Conservation (phyloP, 129 eudicot genomes). For the Smallanthus sonchifolius region DNA sequence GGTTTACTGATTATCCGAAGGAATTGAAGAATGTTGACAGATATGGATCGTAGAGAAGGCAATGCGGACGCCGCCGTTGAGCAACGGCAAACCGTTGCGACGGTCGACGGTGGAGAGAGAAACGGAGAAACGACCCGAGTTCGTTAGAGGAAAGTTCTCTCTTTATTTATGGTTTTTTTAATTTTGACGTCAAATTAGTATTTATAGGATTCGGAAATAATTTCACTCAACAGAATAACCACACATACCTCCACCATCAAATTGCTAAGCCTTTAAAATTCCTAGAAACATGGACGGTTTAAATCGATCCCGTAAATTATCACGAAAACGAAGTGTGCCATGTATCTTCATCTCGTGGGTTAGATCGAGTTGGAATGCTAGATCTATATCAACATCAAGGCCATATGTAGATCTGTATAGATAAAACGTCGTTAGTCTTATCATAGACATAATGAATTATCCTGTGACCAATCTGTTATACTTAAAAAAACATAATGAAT, state of each 20-base stretch:
- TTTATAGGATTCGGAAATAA: constrained; percentile 9
- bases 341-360: not conserved
- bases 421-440: not conserved
- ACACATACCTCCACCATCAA: not conserved
- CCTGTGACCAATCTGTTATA: not conserved
- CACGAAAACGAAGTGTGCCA: not conserved
- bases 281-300: constrained; percentile 2
- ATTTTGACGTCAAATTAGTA: not conserved
- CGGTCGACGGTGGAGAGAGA: constrained; percentile 47
- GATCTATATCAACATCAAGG: too few species aligned
- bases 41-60: not conserved
- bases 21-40: not conserved
- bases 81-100: constrained; percentile 71
- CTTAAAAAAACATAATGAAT: not conserved
- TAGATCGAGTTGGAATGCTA: too few species aligned
- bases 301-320: not conserved
- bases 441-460: not conserved
- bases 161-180: constrained; percentile 1
- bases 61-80: constrained; percentile 41
- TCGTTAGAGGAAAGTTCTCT: constrained; percentile 30
- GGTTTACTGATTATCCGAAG: constrained; percentile 12
- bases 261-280: not conserved
- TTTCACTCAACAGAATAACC: not conserved
- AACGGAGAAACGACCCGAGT: constrained; percentile 17
- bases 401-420: too few species aligned